phyloP scores from a whole-genome alignment of 495 filamentous ascomycete species.

The Penicillium simplicissimum region DNA sequence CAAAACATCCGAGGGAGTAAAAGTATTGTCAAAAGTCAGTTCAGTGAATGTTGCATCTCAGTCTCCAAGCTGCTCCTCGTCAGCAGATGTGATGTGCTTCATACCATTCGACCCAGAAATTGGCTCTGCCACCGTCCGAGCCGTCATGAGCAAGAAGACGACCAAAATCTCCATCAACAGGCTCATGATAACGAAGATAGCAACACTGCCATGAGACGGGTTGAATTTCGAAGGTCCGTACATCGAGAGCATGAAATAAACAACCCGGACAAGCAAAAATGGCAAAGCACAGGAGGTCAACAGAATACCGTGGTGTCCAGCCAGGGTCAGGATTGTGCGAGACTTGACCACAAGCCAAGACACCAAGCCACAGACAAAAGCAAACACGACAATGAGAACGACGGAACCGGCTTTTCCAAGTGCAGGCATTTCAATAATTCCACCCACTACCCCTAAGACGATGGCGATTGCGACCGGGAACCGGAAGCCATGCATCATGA shows the following conservation, averaged over 20 bases:
- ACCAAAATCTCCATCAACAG: constrained; percentile 37
- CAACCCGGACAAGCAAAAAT: constrained; percentile 29
- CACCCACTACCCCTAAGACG: constrained; percentile 30
- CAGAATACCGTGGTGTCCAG: constrained; percentile 26
- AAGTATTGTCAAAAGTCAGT: background rate
- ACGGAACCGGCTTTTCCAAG: constrained; percentile 28
- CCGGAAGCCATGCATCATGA: constrained; percentile 28
- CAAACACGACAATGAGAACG: constrained; percentile 29
- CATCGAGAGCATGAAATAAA: constrained; percentile 29
- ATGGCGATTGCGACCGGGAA: constrained; percentile 32
- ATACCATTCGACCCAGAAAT: constrained; percentile 10
- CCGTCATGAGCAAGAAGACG: constrained; percentile 22
- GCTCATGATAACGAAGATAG: constrained; percentile 30
- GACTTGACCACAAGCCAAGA: constrained; percentile 27
- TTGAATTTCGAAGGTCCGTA: constrained; percentile 30
- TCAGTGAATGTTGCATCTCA: background rate
- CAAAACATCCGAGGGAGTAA: background rate
- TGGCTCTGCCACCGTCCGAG: constrained; percentile 31
- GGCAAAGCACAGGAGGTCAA: constrained; percentile 26
- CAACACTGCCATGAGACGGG: constrained; percentile 21
- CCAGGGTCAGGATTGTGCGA: constrained; percentile 23
- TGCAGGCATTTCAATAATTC: constrained; percentile 19
- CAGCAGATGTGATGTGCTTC: constrained; percentile 5
- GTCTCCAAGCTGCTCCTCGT: constrained; percentile 8
- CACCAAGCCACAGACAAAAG: constrained; percentile 29